Conservation (phyloP, 768 basidiomycete species). For the Dentipellis fragilis region DNA sequence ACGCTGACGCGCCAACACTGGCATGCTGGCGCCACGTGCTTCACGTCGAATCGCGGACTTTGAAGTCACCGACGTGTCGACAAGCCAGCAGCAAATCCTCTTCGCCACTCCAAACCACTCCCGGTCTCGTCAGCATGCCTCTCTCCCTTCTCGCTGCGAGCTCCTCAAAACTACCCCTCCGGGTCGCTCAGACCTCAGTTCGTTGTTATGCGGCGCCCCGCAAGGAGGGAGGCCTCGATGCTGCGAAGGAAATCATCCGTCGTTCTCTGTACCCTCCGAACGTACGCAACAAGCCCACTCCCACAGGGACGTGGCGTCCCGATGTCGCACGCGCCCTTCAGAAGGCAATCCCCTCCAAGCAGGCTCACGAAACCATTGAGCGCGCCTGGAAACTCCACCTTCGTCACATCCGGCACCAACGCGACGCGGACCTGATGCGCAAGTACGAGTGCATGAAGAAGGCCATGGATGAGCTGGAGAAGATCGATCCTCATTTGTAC, state of each 20-base stretch:
- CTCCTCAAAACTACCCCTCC: slow-evolving; percentile 23
- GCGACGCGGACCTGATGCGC: slow-evolving; percentile 57
- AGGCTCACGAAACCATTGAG: slow-evolving; percentile 88
- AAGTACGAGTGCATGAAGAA: slow-evolving; percentile 75
- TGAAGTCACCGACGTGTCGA: not conserved
- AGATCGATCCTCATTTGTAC: slow-evolving; percentile 45
- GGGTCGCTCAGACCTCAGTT: slow-evolving; percentile 24
- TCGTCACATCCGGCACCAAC: slow-evolving; percentile 60
- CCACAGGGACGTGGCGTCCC: slow-evolving; percentile 77
- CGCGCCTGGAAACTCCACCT: slow-evolving; percentile 82
- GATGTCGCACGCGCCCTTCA: slow-evolving; percentile 70
- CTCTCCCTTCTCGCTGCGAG: slow-evolving; percentile 28
- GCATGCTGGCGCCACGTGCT: not conserved
- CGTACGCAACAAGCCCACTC: slow-evolving; percentile 57
- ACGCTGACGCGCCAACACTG: too few species aligned
- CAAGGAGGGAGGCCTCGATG: slow-evolving; percentile 39
- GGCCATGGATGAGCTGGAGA: slow-evolving; percentile 76
- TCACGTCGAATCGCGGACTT: not conserved
- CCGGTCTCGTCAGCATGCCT: slow-evolving; percentile 23
- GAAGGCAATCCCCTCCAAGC: slow-evolving; percentile 76
- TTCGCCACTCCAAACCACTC: not conserved
- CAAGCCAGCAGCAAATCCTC: not conserved
- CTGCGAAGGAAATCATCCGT: slow-evolving; percentile 64
- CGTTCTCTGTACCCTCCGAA: slow-evolving; percentile 75
- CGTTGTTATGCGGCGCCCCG: slow-evolving; percentile 24